These are phyloP conservation scores for Pichia sp. DNA, from an alignment of 1,139 yeast species.

Conservation along the genomic window DNA sequence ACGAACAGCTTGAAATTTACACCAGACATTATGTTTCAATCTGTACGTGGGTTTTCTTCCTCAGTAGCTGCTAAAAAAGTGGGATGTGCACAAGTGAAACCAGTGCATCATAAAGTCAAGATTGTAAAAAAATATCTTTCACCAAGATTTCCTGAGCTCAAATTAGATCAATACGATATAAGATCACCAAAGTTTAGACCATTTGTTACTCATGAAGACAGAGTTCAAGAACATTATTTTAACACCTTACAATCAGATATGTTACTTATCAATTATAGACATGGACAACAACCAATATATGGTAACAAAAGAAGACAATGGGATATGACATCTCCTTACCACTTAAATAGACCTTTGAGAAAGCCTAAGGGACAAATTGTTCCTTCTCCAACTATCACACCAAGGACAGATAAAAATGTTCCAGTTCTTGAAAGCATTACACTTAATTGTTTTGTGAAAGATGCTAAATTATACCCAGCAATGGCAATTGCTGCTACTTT, in stretches of 20 bases:
- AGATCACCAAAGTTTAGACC: conserved; percentile 76
- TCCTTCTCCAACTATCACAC: conserved; percentile 66
- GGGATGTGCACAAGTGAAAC: conserved; percentile 74
- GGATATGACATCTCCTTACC: conserved; percentile 88
- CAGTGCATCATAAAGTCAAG: conserved; percentile 84
- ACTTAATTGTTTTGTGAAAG: conserved; percentile 70
- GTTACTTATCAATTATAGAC: conserved; percentile 68
- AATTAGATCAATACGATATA: conserved; percentile 61
- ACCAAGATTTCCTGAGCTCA: conserved; percentile 61
- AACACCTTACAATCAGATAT: conserved; percentile 72
- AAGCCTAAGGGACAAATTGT: conserved; percentile 62
- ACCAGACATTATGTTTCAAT: conserved; percentile 1
- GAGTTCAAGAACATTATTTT: conserved; percentile 70
- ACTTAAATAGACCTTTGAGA: conserved; percentile 65
- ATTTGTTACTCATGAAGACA: conserved; percentile 61
- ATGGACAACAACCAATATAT: conserved; percentile 41
- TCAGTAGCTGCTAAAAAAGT: conserved; percentile 41
- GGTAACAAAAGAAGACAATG: conserved; percentile 79
- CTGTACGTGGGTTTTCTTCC: conserved; percentile 40
- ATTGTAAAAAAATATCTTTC: conserved; percentile 64
- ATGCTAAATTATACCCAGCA: conserved; percentile 67
- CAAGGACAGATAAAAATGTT: conserved; percentile 57
- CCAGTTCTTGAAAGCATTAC: conserved; percentile 63
- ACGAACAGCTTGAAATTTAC: neutral
- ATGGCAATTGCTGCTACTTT: conserved; percentile 71